A percentile compares a stretch with the other conserved stretches of the same genome.
Conservation (phyloP, 2,329 filamentous ascomycete genomes). For the Blastomyces gilchristii region DNA sequence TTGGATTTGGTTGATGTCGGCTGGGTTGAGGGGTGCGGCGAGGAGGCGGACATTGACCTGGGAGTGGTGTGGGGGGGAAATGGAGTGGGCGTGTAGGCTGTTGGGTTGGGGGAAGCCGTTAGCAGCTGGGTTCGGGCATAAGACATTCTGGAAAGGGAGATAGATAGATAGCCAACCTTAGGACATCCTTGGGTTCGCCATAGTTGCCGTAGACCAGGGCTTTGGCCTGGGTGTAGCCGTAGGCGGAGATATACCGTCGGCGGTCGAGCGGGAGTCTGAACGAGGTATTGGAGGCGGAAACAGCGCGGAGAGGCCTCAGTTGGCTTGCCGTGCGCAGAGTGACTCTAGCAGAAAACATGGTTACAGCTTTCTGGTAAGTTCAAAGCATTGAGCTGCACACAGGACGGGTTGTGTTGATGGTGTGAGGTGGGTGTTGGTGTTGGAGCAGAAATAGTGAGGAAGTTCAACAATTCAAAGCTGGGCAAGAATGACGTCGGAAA, state of each 20-base stretch:
- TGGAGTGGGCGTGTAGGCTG: constrained; percentile 40
- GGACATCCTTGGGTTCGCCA: constrained; percentile 40
- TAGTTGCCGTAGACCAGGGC: constrained; percentile 40
- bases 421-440: not conserved
- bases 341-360: constrained; percentile 5
- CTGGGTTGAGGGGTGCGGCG: constrained; percentile 86
- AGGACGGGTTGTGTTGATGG: not conserved
- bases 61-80: constrained; percentile 45
- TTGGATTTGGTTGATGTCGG: constrained; percentile 96
- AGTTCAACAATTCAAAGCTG: too few species aligned
- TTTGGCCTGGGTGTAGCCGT: constrained; percentile 42
- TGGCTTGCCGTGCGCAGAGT: not conserved
- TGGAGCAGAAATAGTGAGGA: too few species aligned
- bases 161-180: constrained; percentile 25
- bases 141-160: not conserved
- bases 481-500: too few species aligned
- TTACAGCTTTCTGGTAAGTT: not conserved
- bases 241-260: constrained; percentile 36
- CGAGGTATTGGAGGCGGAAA: not conserved
- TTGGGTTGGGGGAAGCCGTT: constrained; percentile 5
- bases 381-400: not conserved
- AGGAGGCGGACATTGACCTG: constrained; percentile 75
- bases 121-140: not conserved
- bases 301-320: not conserved
- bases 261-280: constrained; percentile 15